Evolutionary conservation across 2,329 filamentous ascomycete genomes (phyloP), one percentile per base, ranked within the genome.

Genomic region (Elsinoe australis): DNA sequence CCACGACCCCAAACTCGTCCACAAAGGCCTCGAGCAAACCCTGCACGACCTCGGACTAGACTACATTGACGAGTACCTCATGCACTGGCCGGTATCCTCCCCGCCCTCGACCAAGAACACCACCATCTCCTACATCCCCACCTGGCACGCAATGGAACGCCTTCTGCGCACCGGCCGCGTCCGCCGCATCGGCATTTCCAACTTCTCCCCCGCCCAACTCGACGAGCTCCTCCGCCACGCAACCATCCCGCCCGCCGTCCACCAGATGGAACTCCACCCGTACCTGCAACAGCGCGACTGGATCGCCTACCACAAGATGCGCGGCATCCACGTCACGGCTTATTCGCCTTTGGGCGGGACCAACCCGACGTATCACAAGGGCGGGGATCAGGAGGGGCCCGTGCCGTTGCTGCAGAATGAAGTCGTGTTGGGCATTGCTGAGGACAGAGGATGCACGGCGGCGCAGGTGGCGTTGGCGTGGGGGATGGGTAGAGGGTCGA

Each of bases 181-280:
- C 41, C 75, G 72, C 55, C 79, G 81, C 49, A 87, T 92, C 56
- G 86, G 86, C 45, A 80, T 92, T 10, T 86, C 82, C 58, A 92
- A 90, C 69, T 90, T 84, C 66, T 69, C 68, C 47, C 71, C 73
- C n/a, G 57, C 60, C 9, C 68, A 73, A 29, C 62, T 78, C 10
- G 63, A 74, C 53, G 58, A 66, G 49, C 66, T 78, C 49, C 56
- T 71, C 53, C 71, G 73, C 60, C 78, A 79, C 4, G 80, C 80
- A 44, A 75, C 73, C 56, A 62, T 83, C 52, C 61, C 70, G 2
- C 86, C 86, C 0, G 80, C 77, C 5, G 75, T 85, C 53, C 89
- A 90, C 68, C 85, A 92, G 71, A 84, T 90, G 59, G 85, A 90
- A 69, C 81, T 78, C 59, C 83, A 92, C 65, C 84, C 85, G 0